Evolutionary conservation across 176 grass and related monocot genomes (phyloP).

Genomic region (barley (Hordeum vulgare)): MorexV3_pseudomolecules_assembly NC_058520.1:127349018-127349517

Average conservation of each 20-base stretch:
- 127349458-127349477: conserved; percentile 88
- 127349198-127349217: too few species aligned
- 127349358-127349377: conserved; percentile 12
- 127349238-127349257: conserved; percentile 72
- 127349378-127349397: background rate
- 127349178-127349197: too few species aligned
- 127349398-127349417: conserved; percentile 7
- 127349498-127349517: conserved; percentile 71
- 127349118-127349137: too few species aligned
- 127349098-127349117: too few species aligned
- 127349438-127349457: conserved; percentile 80
- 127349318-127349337: conserved; percentile 92
- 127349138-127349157: too few species aligned
- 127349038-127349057: too few species aligned
- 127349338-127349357: conserved; percentile 92
- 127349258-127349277: conserved; percentile 72
- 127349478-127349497: conserved; percentile 71
- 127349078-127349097: too few species aligned
- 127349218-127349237: too few species aligned
- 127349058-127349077: too few species aligned
- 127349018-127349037: too few species aligned
- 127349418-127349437: conserved; percentile 55
- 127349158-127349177: too few species aligned
- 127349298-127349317: conserved; percentile 81
- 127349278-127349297: conserved; percentile 89